Percentiles rank a stretch among this genome's conserved stretches.
phyloP scores from a whole-genome alignment of 1,284 basidiomycete genomes.

The Rhodotorula sp. region DNA sequence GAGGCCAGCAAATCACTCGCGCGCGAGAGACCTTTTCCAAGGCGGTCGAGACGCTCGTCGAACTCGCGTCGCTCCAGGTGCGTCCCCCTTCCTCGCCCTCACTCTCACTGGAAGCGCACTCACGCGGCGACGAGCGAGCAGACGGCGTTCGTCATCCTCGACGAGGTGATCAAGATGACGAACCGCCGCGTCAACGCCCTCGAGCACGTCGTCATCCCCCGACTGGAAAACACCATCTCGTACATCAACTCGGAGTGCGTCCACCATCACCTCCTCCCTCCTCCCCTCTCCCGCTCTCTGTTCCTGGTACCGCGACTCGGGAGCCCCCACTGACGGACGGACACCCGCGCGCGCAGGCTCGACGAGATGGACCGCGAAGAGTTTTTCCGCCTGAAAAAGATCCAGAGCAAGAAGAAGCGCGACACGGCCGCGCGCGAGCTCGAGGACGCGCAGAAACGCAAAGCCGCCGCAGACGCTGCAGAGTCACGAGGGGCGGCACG shows the following conservation, averaged over 20 bases:
- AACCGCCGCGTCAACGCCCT: conserved; percentile 99
- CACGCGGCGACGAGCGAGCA: conserved; percentile 47
- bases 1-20: conserved; percentile 93
- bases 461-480: conserved; percentile 43
- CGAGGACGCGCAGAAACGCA: conserved; percentile 59
- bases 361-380: conserved; percentile 98
- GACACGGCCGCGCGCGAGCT: conserved; percentile 54
- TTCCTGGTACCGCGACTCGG: neutral
- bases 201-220: conserved; percentile 95
- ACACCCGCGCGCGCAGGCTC: conserved; percentile 51
- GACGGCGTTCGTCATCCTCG: conserved; percentile 97
- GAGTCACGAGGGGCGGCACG: conserved; percentile 49
- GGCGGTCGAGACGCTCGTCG: conserved; percentile 93
- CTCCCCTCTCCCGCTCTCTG: neutral
- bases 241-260: conserved; percentile 75
- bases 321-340: neutral
- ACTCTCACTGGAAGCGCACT: neutral
- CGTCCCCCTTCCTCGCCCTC: neutral
- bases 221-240: conserved; percentile 94
- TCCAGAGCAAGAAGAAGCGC: conserved; percentile 95
- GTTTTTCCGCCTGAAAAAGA: conserved; percentile 85
- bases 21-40: conserved; percentile 96
- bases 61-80: conserved; percentile 81
- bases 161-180: conserved; percentile 97
- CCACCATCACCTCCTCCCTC: neutral